Evolutionary conservation across 805 yeast species (phyloP).

Genomic region (Lipomyces yamadae): DNA sequence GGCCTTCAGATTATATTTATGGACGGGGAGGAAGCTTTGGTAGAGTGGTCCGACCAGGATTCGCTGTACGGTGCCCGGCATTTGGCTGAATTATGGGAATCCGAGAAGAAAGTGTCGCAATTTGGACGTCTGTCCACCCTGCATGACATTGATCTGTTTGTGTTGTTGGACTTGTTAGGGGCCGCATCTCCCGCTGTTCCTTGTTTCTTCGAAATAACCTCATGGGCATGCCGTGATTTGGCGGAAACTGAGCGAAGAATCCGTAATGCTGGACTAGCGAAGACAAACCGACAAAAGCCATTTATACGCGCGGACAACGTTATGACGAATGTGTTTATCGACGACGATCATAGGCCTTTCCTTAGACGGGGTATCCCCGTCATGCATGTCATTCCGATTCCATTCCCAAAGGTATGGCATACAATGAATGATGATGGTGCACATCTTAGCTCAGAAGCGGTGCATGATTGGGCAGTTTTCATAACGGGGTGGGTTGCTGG

Average conservation of each 20-base stretch:
- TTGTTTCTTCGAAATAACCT: slow-evolving; percentile 54
- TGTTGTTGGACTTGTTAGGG: slow-evolving; percentile 59
- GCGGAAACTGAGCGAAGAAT: slow-evolving; percentile 46
- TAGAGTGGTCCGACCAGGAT: slow-evolving; percentile 56
- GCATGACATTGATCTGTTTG: slow-evolving; percentile 51
- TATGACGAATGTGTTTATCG: slow-evolving; percentile 39
- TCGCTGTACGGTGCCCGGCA: slow-evolving; percentile 63
- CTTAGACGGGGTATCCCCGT: slow-evolving; percentile 53
- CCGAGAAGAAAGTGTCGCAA: slow-evolving; percentile 33
- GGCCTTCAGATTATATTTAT: slow-evolving; percentile 59
- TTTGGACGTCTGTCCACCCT: slow-evolving; percentile 39
- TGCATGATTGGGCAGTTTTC: slow-evolving; percentile 55
- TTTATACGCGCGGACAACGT: slow-evolving; percentile 19
- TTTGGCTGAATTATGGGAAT: slow-evolving; percentile 51
- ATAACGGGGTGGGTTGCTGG: slow-evolving; percentile 46
- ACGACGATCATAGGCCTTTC: slow-evolving; percentile 64
- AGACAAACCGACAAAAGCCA: slow-evolving; percentile 2
- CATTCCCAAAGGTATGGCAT: slow-evolving; percentile 62
- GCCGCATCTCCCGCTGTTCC: slow-evolving; percentile 45
- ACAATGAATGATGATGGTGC: slow-evolving; percentile 54
- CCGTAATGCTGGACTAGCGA: slow-evolving; percentile 30
- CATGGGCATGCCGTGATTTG: slow-evolving; percentile 48
- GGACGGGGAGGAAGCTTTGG: slow-evolving; percentile 68
- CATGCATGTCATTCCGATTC: slow-evolving; percentile 58
- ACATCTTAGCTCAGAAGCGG: slow-evolving; percentile 48